Conservation (phyloP, 805 yeast genomes). For the Cyberlindnera samutprakarnensis region DNA sequence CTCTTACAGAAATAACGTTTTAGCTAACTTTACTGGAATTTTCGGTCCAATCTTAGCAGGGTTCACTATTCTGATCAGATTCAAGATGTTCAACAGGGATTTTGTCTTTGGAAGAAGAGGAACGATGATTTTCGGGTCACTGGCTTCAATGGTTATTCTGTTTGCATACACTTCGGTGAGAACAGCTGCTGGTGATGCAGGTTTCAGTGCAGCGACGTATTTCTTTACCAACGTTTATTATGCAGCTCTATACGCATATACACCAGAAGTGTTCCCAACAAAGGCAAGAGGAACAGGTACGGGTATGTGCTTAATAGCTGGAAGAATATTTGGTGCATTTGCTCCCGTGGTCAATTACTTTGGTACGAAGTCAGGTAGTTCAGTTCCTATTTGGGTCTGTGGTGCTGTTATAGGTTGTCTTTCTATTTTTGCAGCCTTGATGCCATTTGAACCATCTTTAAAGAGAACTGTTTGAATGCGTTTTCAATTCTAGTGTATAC, state of each 20-base stretch:
- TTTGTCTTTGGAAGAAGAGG: conserved; percentile 46
- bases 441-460: conserved; percentile 46
- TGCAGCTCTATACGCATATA: conserved; percentile 55
- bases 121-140: conserved; percentile 42
- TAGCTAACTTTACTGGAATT: conserved; percentile 36
- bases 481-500: too few relatives aligned
- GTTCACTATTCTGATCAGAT: conserved; percentile 15
- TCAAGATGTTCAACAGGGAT: conserved; percentile 6
- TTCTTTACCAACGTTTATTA: conserved; percentile 41
- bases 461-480: conserved; percentile 29
- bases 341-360: conserved; percentile 49
- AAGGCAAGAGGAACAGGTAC: conserved; percentile 51
- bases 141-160: conserved; percentile 48
- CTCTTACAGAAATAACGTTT: conserved; percentile 40
- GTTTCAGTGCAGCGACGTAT: conserved; percentile 40
- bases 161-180: conserved; percentile 59
- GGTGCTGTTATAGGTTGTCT: conserved; percentile 46
- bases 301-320: conserved; percentile 49
- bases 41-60: conserved; percentile 46
- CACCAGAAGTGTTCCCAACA: conserved; percentile 57
- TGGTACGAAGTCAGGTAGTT: conserved; percentile 36
- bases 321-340: conserved; percentile 45
- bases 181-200: conserved; percentile 44
- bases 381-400: conserved; percentile 56
- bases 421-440: conserved; percentile 33